Evolutionary conservation across 2,329 filamentous ascomycete genomes (phyloP), one percentile per base, ranked within the genome.

Genomic region (Pseudogymnoascus sp.): DNA sequence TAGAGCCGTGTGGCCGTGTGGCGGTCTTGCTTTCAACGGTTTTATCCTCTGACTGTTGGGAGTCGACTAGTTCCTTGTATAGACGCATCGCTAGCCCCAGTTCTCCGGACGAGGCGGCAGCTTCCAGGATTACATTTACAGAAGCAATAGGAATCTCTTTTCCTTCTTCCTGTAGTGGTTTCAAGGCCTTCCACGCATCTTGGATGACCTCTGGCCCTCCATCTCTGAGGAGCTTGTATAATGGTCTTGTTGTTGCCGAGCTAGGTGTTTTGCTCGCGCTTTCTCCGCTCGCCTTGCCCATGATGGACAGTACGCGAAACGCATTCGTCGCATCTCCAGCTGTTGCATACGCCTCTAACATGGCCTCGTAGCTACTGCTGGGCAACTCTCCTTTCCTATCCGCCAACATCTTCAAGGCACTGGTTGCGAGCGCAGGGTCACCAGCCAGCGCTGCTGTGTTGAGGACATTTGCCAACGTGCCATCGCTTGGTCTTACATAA

Each of bases 351-450:
- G 88, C 82, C 63, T 90, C 85, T 5, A 92, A 78, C 29, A 97
- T 80, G 29, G 88, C 81, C 72, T 95, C 91, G 74, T 94, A 96
- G 71, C 97, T 91, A 65, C 88, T 80, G 5, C 81, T 74, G 7
- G 80, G 78, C 38, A 92, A 78, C 41, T 81, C 79, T 1, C 82
- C 80, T 12, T 80, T 80, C 25, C 85, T 81, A 7, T 81, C 77
- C 4, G 81, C 80, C 15, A 93, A 79, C 60, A 86, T 75, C 25
- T 85, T 81, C 65, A 96, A 84, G 31, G 89, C 88, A 31, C 88
- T 83, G 5, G 85, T 86, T 1, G 89, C 90, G 8, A 97, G 79
- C 0, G 78, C 74, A 1, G 84, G 77, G 71, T 96, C 88, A 21
- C 84, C 85, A 63, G 86, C 75, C 27, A 84, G 82, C 2, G 91